Evolutionary conservation across 192 early-diverging fungal species (phyloP).

Genomic region (Backusella luteola): DNA sequence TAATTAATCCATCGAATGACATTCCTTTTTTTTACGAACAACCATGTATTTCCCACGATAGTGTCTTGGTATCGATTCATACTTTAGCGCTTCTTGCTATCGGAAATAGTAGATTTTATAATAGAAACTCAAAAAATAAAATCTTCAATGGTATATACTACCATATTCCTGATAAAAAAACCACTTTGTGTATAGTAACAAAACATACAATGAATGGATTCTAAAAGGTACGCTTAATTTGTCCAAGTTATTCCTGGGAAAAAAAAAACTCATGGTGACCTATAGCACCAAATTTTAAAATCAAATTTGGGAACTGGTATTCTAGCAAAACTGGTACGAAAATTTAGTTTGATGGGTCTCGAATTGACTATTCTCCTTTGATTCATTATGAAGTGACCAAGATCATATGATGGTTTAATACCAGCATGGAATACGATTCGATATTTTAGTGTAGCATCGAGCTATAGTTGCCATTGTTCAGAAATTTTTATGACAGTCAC

Average conservation of each 20-base stretch:
- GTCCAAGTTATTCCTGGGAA: background rate
- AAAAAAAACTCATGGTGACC: background rate
- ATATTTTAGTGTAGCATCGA: background rate
- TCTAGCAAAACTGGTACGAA: background rate
- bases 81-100: background rate
- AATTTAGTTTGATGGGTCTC: background rate
- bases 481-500: background rate
- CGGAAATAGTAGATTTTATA: background rate
- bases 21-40: background rate
- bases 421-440: background rate
- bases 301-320: background rate
- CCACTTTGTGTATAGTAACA: background rate
- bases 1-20: background rate
- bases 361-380: background rate
- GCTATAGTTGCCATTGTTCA: background rate
- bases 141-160: background rate
- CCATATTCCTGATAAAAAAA: background rate
- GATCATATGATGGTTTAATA: constrained; percentile 3
- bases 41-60: background rate
- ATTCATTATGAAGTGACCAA: background rate
- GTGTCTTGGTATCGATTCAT: background rate
- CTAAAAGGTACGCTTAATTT: background rate
- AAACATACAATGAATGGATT: background rate
- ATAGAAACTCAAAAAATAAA: background rate
- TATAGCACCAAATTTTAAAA: background rate